Percentiles rank a stretch among this genome's conserved stretches.
These are phyloP conservation scores for Fonsecaea pugnacius DNA, from an alignment of 2,329 filamentous ascomycete genomes.

Conservation along the genomic window DNA sequence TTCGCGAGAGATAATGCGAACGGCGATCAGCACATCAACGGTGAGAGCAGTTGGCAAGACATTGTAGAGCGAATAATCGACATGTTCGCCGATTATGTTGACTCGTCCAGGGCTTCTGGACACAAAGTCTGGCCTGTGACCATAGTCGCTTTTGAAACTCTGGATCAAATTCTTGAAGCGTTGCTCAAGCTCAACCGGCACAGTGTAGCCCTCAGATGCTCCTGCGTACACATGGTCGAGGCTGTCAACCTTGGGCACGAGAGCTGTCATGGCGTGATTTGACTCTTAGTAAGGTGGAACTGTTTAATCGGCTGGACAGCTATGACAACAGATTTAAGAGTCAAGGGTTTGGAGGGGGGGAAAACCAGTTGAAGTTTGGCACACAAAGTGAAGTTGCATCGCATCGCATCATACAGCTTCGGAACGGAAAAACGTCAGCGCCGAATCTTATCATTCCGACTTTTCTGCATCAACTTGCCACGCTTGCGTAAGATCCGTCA, in stretches of 20 bases:
- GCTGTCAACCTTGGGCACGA: slow-evolving; percentile 34
- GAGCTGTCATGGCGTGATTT: slow-evolving; percentile 21
- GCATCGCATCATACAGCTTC: not conserved
- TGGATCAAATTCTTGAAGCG: slow-evolving; percentile 77
- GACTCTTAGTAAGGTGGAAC: not conserved
- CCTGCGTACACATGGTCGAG: slow-evolving; percentile 37
- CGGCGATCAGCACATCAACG: slow-evolving; percentile 86
- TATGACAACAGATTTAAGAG: not conserved
- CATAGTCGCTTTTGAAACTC: slow-evolving; percentile 73
- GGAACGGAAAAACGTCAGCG: not conserved
- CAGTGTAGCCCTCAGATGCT: slow-evolving; percentile 68
- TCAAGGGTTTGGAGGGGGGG: not conserved
- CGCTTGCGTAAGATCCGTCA: no score
- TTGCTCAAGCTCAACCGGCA: slow-evolving; percentile 67
- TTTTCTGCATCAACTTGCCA: no score
- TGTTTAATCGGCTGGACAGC: not conserved
- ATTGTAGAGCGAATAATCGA: slow-evolving; percentile 96
- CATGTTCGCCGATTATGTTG: slow-evolving; percentile 99
- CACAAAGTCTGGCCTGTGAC: slow-evolving; percentile 74
- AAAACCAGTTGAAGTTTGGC: not conserved
- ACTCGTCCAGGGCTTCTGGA: slow-evolving; percentile 90
- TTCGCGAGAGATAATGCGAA: slow-evolving; percentile 56
- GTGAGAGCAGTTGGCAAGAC: slow-evolving; percentile 95
- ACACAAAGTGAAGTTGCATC: not conserved
- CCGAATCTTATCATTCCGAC: not conserved